Base-by-base conservation (phyloP, 805 yeast genomes). In the Teunomyces aglyptinius region DNA sequence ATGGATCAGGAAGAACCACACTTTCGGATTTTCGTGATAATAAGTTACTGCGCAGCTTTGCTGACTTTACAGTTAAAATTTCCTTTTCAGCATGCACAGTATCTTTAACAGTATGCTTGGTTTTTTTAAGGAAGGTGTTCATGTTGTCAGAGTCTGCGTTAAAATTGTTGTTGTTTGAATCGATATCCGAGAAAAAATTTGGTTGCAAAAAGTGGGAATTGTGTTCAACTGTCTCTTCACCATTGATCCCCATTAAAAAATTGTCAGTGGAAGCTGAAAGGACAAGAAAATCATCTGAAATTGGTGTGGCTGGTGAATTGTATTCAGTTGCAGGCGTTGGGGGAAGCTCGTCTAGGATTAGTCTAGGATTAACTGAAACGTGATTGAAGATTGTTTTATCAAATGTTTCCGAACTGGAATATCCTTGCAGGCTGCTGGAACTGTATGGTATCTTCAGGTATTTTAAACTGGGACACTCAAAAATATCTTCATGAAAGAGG, bases 401-500 rank as follows among this genome's bases (percentile, higher is more conserved):
- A 22, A 11, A 36, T 31, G 33, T 6, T 22, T 16, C 38, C 7
- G 22, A 18, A 16, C 24, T 20, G 6, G 27, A 6, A 12, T 20
- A 7, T 8, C 5, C 12, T 20, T 36, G 27, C 39, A 22, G 18
- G 11, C 15, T 8, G 6, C 6, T 19, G 10, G 24, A 4, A 12
- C 7, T 18, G 15, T 36, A 36, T 6, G 39, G 39, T n/a, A 36
- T 11, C 15, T 36, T 36, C 39, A 19, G 39, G 19, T 36, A 20
- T 22, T 22, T 36, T n/a, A 19, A 36, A 5, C 24, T 19, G 12
- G 39, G 39, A 36, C 13, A 20, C 16, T 36, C 24, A 5, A 36
- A 36, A n/a, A 36, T 36, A 22, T 36, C 39, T 7, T 36, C 39
- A 5, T 36, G 39, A 8, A 22, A 36, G 39, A 36, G 28, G 8